Percentiles rank a stretch among this genome's conserved stretches.
Evolutionary conservation across 1,284 basidiomycete species (phyloP).

Genomic region (Athelia sp.): DNA sequence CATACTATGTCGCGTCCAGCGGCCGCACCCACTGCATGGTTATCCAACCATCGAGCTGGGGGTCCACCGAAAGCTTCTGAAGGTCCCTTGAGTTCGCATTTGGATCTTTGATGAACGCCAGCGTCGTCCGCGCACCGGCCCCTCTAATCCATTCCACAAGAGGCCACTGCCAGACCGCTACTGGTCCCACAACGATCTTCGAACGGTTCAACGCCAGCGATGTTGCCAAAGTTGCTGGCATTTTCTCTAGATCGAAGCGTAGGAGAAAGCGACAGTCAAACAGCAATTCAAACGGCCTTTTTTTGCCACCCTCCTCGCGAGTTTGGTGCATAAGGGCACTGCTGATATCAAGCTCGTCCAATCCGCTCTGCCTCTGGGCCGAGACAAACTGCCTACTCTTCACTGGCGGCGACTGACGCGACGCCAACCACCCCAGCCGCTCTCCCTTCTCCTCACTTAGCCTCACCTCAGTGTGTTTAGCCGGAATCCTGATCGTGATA

Average conservation of each 20-base stretch:
- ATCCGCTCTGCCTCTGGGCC: background rate
- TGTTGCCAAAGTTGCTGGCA: conserved; percentile 25
- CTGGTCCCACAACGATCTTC: conserved; percentile 29
- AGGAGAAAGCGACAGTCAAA: conserved; percentile 60
- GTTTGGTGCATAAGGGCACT: background rate
- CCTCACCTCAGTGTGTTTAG: conserved; percentile 11
- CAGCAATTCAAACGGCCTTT: conserved; percentile 33
- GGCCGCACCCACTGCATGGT: conserved; percentile 41
- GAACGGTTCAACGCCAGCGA: conserved; percentile 4
- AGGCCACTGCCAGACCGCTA: conserved; percentile 44
- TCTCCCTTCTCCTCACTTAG: conserved; percentile 8
- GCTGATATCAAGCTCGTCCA: too few species aligned
- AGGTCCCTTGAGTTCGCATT: background rate
- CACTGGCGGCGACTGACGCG: conserved; percentile 18
- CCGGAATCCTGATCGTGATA: conserved; percentile 19
- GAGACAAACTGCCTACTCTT: background rate
- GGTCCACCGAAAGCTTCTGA: background rate
- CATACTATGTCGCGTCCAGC: conserved; percentile 32
- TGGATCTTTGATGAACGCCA: background rate
- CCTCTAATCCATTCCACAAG: conserved; percentile 26
- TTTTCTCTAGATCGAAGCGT: conserved; percentile 34
- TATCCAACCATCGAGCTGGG: conserved; percentile 32
- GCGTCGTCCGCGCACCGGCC: background rate
- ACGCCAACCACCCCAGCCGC: conserved; percentile 22
- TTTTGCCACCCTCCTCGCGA: conserved; percentile 1